phyloP scores from a whole-genome alignment of 306 rosid species.

The Mimosa bimucronata region DNA sequence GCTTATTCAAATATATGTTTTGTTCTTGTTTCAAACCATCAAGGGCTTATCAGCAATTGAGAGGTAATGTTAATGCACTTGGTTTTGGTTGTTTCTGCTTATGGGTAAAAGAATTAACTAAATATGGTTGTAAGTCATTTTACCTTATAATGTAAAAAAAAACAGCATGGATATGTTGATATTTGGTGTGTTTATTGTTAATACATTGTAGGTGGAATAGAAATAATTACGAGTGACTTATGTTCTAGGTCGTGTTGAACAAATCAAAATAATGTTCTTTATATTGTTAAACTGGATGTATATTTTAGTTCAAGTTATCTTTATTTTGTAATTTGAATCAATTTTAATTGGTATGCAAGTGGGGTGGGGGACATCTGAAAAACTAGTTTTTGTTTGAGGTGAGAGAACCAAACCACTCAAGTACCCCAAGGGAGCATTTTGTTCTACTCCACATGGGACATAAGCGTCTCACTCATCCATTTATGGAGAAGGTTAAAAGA shows the following conservation, averaged over 20 bases:
- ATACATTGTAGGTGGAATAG: too few relatives aligned
- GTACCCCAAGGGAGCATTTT: not conserved
- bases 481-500: not conserved
- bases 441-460: not conserved
- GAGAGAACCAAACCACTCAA: not conserved
- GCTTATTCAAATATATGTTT: too few relatives aligned
- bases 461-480: not conserved
- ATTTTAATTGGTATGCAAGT: not conserved
- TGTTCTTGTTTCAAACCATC: too few relatives aligned
- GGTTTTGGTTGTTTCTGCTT: too few relatives aligned
- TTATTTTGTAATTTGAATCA: not conserved
- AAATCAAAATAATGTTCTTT: not conserved
- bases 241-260: not conserved
- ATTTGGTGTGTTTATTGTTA: too few relatives aligned
- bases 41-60: too few relatives aligned
- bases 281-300: not conserved
- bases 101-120: too few relatives aligned
- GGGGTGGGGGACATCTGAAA: not conserved
- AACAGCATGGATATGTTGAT: constrained; percentile 8
- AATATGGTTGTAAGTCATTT: too few relatives aligned
- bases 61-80: too few relatives aligned
- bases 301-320: not conserved
- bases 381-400: not conserved
- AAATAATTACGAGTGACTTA: not conserved
- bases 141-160: too few relatives aligned